Evolutionary conservation across 2,329 filamentous ascomycete genomes (phyloP), one percentile per base, ranked within the genome.

Genomic region (Neopestalotiopsis sp.): DNA sequence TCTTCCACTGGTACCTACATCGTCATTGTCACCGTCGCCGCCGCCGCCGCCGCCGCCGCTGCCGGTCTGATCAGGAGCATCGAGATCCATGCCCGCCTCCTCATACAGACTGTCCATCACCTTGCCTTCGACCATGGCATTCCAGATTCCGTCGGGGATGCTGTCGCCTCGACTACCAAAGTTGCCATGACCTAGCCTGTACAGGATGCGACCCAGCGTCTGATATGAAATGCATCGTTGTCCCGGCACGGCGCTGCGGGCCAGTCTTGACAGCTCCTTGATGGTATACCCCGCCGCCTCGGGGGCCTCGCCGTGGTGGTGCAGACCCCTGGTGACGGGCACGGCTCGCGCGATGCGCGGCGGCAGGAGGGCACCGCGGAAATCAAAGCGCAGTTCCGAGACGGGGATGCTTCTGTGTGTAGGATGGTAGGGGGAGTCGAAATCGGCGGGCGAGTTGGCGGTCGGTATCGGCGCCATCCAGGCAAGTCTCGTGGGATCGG

Each of bases 211-310:
- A 0, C 96, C 96, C 0, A 98, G 84, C 0, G 95, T 95, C 81
- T 97, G 95, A 80, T 94, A 98, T 0, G 96, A 94, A 71, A 98
- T 88, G 76, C 96, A 98, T 12, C 95, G 84, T 83, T 99, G 96
- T 0, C 93, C 91, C 0, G 96, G 89, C 24, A 97, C 94, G 0
- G 91, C 90, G 67, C 93, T 97, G 42, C 95, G 88, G 4, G 94
- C 90, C 1, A 98, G 86, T 40, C 92, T 89, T 1, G 94, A 91
- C 1, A 99, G 85, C 80, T 99, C 96, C 0, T 90, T 89, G 38
- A 99, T 88, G 0, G 96, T 98, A 81, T 99, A 99, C 0, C 96
- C 96, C 0, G 96, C 96, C 1, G 95, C 94, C 80, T 97, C 94
- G 17, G 96, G 96, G 1, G 95, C 95, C 69, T 95, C 90, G 71